Evolutionary conservation across 768 basidiomycete genomes (phyloP), one percentile per base, ranked within the genome.

Genomic region (Porpolomopsis calyptriformis): DNA sequence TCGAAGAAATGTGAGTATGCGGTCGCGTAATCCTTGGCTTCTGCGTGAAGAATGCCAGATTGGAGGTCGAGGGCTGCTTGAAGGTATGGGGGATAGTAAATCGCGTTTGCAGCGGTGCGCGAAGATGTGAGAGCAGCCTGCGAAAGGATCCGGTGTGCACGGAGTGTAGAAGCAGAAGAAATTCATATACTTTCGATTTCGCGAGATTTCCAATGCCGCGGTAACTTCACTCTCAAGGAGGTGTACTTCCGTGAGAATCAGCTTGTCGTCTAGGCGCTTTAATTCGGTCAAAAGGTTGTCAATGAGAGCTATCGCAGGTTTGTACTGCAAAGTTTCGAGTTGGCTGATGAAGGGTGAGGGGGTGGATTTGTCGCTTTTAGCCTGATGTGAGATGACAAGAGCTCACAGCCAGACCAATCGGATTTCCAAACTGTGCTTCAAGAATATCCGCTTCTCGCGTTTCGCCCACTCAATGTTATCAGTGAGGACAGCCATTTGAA

Each of bases 211-310:
- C 82, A 46, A 90, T 78, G 1, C 88, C 90, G 49, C 91, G 79
- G 58, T 93, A 89, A 93, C 89, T 36, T 90, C 69, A 47, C 87
- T 88, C 65, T 99, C 94, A 29, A 98, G 75, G 7, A 99, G 74
- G 56, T 94, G 92, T 0, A 97, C 92, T 60, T 98, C 94, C 2
- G 93, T 97, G 23, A 99, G 73, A 50, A 98, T 87, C 77, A 94
- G 85, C 71, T 98, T 98, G 67, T 98, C 96, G 61, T 99, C 94
- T 20, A 99, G 70, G 19, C 82, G 77, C 64, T 87, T 91, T 16
- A 99, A 76, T 63, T 97, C 96, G 1, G 82, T 82, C 26, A 97
- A 72, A n/a, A 99, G 76, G 0, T 72, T 70, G 49, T 93, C 91
- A 51, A 97, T 92, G 41, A 90, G 74, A 0, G 74, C 56, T 11